These are phyloP conservation scores for Coffea eugenioides DNA, from an alignment of 257 asterid species.

Conservation along the genomic window DNA sequence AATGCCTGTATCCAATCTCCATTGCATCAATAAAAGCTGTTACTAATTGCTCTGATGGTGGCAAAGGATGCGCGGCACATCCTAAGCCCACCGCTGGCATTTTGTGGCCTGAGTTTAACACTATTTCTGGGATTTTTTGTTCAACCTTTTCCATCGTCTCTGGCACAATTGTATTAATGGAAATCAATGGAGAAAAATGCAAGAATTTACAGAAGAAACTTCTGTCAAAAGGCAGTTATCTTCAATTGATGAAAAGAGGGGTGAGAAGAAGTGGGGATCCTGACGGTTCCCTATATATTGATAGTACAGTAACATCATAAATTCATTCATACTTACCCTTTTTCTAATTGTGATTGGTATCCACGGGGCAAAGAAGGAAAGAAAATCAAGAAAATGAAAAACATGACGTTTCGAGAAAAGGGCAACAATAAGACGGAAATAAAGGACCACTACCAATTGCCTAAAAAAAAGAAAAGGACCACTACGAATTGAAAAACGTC, in stretches of 20 bases:
- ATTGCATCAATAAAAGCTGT: slow-evolving; percentile 33
- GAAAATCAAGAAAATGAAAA: too few relatives aligned
- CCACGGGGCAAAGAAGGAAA: too few relatives aligned
- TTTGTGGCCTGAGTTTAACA: slow-evolving; percentile 38
- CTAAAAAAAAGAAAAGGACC: too few relatives aligned
- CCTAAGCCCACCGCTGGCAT: slow-evolving; percentile 48
- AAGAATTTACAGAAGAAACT: not conserved
- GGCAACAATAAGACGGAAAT: too few relatives aligned
- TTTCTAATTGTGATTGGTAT: too few relatives aligned
- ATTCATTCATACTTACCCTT: too few relatives aligned
- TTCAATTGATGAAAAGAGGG: not conserved
- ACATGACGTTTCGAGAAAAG: too few relatives aligned
- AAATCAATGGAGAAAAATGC: not conserved
- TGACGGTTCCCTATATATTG: too few relatives aligned
- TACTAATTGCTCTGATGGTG: slow-evolving; percentile 31
- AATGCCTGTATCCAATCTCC: slow-evolving; percentile 47
- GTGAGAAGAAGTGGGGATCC: not conserved
- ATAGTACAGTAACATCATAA: too few relatives aligned
- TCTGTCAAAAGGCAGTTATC: too few relatives aligned
- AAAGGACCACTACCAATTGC: too few relatives aligned
- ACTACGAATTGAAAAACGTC: too few relatives aligned
- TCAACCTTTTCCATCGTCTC: not conserved
- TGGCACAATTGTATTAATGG: not conserved
- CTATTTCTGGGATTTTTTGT: not conserved
- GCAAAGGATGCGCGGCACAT: slow-evolving; percentile 21